These are phyloP conservation scores for Saccharomycopsis babjevae DNA, from an alignment of 805 yeast species.

Conservation along the genomic window DNA sequence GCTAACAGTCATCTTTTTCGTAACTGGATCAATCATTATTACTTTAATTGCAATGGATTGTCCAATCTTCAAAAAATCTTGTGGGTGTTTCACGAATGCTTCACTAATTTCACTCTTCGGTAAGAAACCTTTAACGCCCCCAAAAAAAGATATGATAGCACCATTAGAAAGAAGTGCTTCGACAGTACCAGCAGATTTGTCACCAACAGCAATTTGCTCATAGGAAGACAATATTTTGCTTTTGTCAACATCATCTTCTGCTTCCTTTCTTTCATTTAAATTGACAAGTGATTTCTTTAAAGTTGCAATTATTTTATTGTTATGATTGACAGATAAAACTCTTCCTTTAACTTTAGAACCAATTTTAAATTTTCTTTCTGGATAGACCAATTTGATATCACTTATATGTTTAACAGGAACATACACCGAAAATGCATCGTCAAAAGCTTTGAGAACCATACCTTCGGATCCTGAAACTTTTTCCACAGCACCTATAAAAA, in stretches of 20 bases:
- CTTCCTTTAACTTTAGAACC: slow-evolving; percentile 76
- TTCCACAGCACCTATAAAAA: slow-evolving; percentile 47
- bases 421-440: slow-evolving; percentile 54
- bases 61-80: slow-evolving; percentile 68
- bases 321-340: slow-evolving; percentile 39
- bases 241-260: slow-evolving; percentile 24
- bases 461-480: slow-evolving; percentile 50
- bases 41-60: slow-evolving; percentile 75
- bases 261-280: slow-evolving; percentile 13
- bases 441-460: slow-evolving; percentile 53
- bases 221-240: slow-evolving; percentile 29
- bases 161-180: slow-evolving; percentile 65
- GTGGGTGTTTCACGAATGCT: slow-evolving; percentile 67
- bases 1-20: slow-evolving; percentile 54
- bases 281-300: slow-evolving; percentile 73
- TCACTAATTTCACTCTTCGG: slow-evolving; percentile 89
- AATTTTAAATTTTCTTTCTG: slow-evolving; percentile 83
- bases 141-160: slow-evolving; percentile 76
- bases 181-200: slow-evolving; percentile 61
- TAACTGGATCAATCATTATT: slow-evolving; percentile 42
- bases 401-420: slow-evolving; percentile 73
- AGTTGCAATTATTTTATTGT: slow-evolving; percentile 50
- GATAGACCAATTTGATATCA: slow-evolving; percentile 74
- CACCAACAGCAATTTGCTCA: slow-evolving; percentile 46
- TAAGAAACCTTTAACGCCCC: slow-evolving; percentile 63